A percentile compares a stretch with the other conserved stretches of the same genome.
These are phyloP conservation scores for Fusarium tuaranense DNA, from an alignment of 2,329 filamentous ascomycete species.

Conservation along the genomic window DNA sequence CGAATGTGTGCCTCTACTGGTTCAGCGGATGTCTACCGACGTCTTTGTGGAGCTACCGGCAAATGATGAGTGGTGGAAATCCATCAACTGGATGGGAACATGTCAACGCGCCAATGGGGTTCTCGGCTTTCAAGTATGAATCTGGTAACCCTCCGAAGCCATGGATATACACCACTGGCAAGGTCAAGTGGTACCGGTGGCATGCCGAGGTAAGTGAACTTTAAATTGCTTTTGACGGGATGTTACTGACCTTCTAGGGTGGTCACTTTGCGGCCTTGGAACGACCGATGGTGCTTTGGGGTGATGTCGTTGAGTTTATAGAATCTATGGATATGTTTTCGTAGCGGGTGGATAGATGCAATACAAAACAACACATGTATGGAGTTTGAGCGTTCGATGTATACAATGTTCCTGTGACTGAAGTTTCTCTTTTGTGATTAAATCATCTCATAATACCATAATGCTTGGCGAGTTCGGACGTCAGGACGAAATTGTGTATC, in stretches of 20 bases:
- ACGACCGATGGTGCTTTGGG: neutral
- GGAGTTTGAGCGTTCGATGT: neutral
- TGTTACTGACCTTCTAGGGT: neutral
- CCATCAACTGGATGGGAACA: neutral
- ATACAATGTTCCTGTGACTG: neutral
- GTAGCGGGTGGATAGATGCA: neutral
- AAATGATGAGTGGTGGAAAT: neutral
- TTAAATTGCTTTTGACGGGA: neutral
- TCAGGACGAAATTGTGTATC: neutral
- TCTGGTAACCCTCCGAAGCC: neutral
- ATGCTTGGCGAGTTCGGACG: neutral
- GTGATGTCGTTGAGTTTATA: neutral
- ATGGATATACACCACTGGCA: neutral
- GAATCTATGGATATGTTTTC: neutral
- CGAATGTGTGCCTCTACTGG: neutral
- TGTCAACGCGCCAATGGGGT: neutral
- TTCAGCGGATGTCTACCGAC: neutral
- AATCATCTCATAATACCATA: neutral
- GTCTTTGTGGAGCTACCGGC: neutral
- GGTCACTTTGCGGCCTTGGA: neutral
- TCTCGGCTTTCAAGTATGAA: neutral
- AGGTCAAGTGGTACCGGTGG: neutral
- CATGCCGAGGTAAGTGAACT: neutral
- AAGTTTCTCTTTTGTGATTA: neutral
- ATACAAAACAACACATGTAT: neutral